Evolutionary conservation across 495 filamentous ascomycete genomes (phyloP), one percentile per base, ranked within the genome.

Genomic region (Tuber melanosporum): DNA sequence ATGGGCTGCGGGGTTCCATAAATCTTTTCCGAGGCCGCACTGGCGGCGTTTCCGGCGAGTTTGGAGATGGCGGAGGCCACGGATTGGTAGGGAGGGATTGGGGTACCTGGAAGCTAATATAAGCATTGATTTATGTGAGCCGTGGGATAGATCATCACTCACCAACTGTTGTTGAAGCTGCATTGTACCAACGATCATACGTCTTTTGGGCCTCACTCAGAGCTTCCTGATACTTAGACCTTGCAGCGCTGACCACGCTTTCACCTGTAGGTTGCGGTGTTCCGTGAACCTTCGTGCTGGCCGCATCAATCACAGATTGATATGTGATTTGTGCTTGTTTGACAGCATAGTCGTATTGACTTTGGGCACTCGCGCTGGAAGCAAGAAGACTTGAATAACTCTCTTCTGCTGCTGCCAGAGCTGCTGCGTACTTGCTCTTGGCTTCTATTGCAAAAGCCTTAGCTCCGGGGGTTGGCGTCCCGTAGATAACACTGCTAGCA

Each of bases 321-420:
- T 86, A 46, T 89, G 91, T 82, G 92, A 89, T 43, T 87, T 86
- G 26, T 93, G 86, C 62, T 87, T 88, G 43, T 89, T 89, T 0
- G 91, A 88, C 1, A 91, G 92, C 47, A 92, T 86, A 90, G 90
- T 36, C 89, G 88, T 62, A 91, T 87, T 19, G 89, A 88, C 73
- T 87, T 87, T 85, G 81, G 32, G 73, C 75, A 19, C 77, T 81
- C 46, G 83, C 85, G 39, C 76, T 79, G 45, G 78, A 77, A 12
- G 79, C 83, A 44, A 83, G 70, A 15, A 83, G 72, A 45, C 78
- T 76, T 41, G 82, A 81, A 71, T 86, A 86, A 49, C 79, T 80
- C 22, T 79, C 76, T 57, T 83, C 81, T n/a, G 85, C 85, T 22
- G 86, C 84, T 26, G 86, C 86, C 5, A 91, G 80, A 47, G 92